Evolutionary conservation across 441 rosid genomes (phyloP), one percentile per base, ranked within the genome.

Genomic region (Macaranga tanarius): DNA sequence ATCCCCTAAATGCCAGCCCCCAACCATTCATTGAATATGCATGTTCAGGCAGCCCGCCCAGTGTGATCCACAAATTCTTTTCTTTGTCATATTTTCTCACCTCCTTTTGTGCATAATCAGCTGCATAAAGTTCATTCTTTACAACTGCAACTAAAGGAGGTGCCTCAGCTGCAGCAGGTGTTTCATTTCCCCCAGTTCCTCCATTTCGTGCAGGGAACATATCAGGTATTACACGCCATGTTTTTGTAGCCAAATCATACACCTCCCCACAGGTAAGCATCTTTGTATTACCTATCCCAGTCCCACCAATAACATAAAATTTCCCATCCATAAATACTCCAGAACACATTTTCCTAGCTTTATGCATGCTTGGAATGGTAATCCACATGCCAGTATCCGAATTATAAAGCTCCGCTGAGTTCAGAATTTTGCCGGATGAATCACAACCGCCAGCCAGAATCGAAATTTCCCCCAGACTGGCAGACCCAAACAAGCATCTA

Each of bases 101-200:
- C 44, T 81, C 90, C 80, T 69, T 75, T 16, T 67, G 71, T 0
- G 85, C 90, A 84, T 89, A 79, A 76, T 91, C 90, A 52, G 90
- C 97, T 5, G 94, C 91, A 73, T 90, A 93, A 71, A 93, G 86
- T 81, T 90, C 86, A 10, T 89, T 84, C 45, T 89, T 86, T 40
- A 86, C 97, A 54, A 93, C 98, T 0, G 97, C 98, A 59, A 93
- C 82, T 34, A 91, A 79, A 50, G 98, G 97, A 31, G 98, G 98
- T 40, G 97, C 96, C 77, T 82, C 88, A 5, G 86, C 76, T 1
- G 84, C 80, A 22, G 86, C 77, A 62, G 78, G 42, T 62, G 78
- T 61, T 12, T 69, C 83, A 50, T 74, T 79, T 54, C 34, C 81
- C 0, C 79, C 86, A 67, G 63, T 62, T 6, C 76, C 80, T 10